These are phyloP conservation scores for Populus hybrid DNA, from an alignment of 441 rosid species.

Conservation along the genomic window DNA sequence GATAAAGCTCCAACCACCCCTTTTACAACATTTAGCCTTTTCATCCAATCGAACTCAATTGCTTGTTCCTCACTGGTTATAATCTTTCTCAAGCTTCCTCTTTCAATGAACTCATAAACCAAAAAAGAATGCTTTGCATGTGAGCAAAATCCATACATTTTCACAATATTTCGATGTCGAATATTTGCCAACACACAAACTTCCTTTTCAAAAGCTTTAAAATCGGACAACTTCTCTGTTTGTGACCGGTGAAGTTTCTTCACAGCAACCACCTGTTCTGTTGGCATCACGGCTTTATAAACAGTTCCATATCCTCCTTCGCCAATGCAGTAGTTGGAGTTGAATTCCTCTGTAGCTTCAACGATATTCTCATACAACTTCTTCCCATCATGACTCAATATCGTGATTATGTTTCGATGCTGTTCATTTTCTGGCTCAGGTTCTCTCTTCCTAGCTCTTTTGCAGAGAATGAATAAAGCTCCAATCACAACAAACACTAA, in stretches of 20 bases:
- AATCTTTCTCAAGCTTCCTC: conserved; percentile 1
- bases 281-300: conserved; percentile 2
- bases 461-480: background rate
- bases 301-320: conserved; percentile 4
- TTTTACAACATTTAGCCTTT: conserved; percentile 7
- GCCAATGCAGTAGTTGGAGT: background rate
- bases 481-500: background rate
- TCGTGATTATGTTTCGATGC: background rate
- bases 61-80: conserved; percentile 2
- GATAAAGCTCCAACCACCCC: conserved; percentile 18
- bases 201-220: conserved; percentile 1
- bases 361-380: background rate
- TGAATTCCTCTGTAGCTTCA: background rate
- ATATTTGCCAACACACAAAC: background rate
- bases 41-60: conserved; percentile 6
- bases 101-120: conserved; percentile 9
- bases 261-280: conserved; percentile 4
- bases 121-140: background rate
- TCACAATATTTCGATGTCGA: background rate
- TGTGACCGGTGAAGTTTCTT: background rate
- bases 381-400: background rate
- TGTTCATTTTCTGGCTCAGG: too few species aligned
- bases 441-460: background rate
- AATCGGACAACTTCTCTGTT: background rate
- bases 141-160: conserved; percentile 11